These are phyloP conservation scores for Sporothrix pallida DNA, from an alignment of 2,329 filamentous ascomycete species.

Conservation along the genomic window DNA sequence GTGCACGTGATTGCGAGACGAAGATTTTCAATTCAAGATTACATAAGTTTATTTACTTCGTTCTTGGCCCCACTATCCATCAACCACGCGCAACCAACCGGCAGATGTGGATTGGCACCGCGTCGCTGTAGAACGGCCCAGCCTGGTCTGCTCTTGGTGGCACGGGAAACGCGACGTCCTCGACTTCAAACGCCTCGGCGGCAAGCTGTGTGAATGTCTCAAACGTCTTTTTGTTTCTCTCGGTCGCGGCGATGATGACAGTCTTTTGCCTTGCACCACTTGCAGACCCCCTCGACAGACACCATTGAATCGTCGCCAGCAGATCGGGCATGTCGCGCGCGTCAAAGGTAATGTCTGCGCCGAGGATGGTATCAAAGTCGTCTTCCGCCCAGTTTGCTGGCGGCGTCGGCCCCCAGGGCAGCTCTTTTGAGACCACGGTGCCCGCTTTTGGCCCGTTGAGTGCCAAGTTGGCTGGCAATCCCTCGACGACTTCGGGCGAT, in stretches of 20 bases:
- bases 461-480: constrained; percentile 69
- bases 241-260: constrained; percentile 71
- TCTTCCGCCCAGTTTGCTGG: not conserved
- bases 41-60: not conserved
- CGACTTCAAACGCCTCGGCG: constrained; percentile 52
- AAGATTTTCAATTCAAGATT: not conserved
- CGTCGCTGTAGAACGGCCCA: constrained; percentile 69
- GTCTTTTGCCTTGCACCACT: constrained; percentile 40
- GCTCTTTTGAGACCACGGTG: constrained; percentile 56
- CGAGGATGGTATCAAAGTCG: constrained; percentile 68
- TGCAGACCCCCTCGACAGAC: constrained; percentile 57
- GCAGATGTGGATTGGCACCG: constrained; percentile 65
- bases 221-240: constrained; percentile 74
- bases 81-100: constrained; percentile 13
- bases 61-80: not conserved
- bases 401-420: constrained; percentile 63
- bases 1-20: not conserved
- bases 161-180: constrained; percentile 52
- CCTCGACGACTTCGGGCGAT: constrained; percentile 72
- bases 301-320: constrained; percentile 56
- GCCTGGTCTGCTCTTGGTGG: constrained; percentile 51
- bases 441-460: constrained; percentile 64
- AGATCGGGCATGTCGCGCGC: constrained; percentile 65
- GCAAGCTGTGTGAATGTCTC: constrained; percentile 65
- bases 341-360: constrained; percentile 82